A percentile compares a stretch with the other conserved stretches of the same genome.
Conservation (phyloP, 306 rosid species). For the Dalbergia cultrata region DNA sequence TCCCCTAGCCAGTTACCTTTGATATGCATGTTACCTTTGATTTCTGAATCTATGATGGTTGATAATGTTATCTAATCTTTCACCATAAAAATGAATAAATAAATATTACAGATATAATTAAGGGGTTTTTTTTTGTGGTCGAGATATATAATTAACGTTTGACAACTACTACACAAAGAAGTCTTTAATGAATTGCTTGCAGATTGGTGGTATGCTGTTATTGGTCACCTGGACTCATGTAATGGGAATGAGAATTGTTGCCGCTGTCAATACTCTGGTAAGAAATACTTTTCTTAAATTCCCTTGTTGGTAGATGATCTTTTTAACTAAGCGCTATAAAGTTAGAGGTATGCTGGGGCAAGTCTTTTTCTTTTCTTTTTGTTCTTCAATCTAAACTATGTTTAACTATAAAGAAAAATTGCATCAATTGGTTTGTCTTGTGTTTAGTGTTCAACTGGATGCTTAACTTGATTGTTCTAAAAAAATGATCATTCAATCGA, state of each 20-base stretch:
- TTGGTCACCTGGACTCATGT: slow-evolving; percentile 68
- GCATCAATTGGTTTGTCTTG: slow-evolving; percentile 2
- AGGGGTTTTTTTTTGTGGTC: too few relatives aligned
- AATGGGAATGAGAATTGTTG: slow-evolving; percentile 55
- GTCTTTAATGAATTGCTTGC: slow-evolving; percentile 15
- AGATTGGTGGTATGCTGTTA: slow-evolving; percentile 83
- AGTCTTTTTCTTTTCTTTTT: too few relatives aligned
- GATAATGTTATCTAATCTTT: neutral
- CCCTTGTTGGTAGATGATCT: too few relatives aligned
- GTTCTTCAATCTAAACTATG: too few relatives aligned
- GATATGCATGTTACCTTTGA: too few relatives aligned
- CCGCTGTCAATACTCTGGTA: slow-evolving; percentile 62
- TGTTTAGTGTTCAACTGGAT: neutral
- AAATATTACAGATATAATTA: neutral
- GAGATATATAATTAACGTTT: too few relatives aligned
- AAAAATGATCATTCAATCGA: neutral
- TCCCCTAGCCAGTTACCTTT: too few relatives aligned
- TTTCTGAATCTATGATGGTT: neutral
- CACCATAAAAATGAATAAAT: neutral
- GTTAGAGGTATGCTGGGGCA: too few relatives aligned
- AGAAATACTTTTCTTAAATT: slow-evolving; percentile 30
- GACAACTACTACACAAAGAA: too few relatives aligned
- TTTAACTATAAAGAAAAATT: too few relatives aligned
- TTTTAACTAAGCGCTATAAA: too few relatives aligned
- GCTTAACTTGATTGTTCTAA: neutral